phyloP scores from a whole-genome alignment of 179 eudicot genomes.

The Monotropa hypopitys region DNA sequence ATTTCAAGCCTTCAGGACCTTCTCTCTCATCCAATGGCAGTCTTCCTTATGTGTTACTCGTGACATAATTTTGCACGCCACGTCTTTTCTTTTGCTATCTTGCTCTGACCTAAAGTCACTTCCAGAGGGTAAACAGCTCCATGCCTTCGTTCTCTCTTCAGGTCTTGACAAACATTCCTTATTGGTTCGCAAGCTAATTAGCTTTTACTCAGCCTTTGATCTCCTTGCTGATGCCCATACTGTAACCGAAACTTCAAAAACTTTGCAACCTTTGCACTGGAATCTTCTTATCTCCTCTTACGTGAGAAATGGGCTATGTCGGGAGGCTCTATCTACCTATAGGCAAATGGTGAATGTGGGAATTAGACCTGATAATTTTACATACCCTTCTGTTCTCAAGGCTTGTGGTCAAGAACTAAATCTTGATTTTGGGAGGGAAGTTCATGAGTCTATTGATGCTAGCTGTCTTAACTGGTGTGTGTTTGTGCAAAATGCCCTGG shows the following conservation, averaged over 20 bases:
- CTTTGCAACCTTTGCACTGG: slow-evolving; percentile 53
- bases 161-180: slow-evolving; percentile 38
- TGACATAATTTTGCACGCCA: slow-evolving; percentile 31
- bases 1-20: slow-evolving; percentile 44
- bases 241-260: slow-evolving; percentile 32
- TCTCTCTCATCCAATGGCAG: slow-evolving; percentile 32
- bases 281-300: slow-evolving; percentile 66
- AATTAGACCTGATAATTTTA: slow-evolving; percentile 58
- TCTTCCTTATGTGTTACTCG: slow-evolving; percentile 17
- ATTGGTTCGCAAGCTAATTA: slow-evolving; percentile 51
- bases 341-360: slow-evolving; percentile 44
- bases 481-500: slow-evolving; percentile 70
- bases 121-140: slow-evolving; percentile 56
- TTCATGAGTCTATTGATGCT: slow-evolving; percentile 38
- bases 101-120: slow-evolving; percentile 40
- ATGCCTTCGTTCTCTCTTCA: slow-evolving; percentile 36
- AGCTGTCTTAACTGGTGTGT: slow-evolving; percentile 26
- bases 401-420: slow-evolving; percentile 64
- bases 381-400: slow-evolving; percentile 74
- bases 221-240: slow-evolving; percentile 44
- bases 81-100: slow-evolving; percentile 41
- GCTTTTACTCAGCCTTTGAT: slow-evolving; percentile 41
- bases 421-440: slow-evolving; percentile 49
- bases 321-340: slow-evolving; percentile 43
- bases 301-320: slow-evolving; percentile 32